Percentiles rank a stretch among this genome's conserved stretches.
Conservation (phyloP, 129 eudicot genomes). For the Apium graveolens region DNA sequence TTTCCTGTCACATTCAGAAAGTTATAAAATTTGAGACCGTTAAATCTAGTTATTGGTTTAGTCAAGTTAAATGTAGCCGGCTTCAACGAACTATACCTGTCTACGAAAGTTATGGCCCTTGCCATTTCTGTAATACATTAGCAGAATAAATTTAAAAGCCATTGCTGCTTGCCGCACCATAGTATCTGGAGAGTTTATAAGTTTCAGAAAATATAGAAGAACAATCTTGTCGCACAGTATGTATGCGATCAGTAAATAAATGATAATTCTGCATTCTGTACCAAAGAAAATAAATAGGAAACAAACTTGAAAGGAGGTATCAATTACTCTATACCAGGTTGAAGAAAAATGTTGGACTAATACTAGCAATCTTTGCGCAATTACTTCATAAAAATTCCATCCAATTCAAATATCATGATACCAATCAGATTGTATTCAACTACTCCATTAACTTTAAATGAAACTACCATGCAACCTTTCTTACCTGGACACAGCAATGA, state of each 20-base stretch:
- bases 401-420: neutral
- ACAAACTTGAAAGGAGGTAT: too few species aligned
- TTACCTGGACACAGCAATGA: neutral
- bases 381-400: neutral
- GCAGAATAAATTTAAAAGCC: constrained; percentile 61
- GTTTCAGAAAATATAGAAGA: neutral
- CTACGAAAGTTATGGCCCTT: constrained; percentile 77
- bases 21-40: neutral
- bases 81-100: constrained; percentile 40
- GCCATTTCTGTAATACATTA: constrained; percentile 73
- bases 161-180: constrained; percentile 78
- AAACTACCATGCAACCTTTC: neutral
- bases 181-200: constrained; percentile 39
- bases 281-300: neutral
- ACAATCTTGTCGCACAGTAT: neutral
- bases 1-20: neutral
- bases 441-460: neutral
- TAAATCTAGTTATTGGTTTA: neutral
- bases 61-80: neutral
- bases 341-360: neutral
- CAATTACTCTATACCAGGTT: too few species aligned
- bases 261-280: neutral
- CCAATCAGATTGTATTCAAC: neutral
- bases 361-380: neutral
- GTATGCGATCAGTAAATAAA: neutral